Evolutionary conservation across 2,329 filamentous ascomycete genomes (phyloP).

Genomic region (Cordyceps cateniannulata): DNA sequence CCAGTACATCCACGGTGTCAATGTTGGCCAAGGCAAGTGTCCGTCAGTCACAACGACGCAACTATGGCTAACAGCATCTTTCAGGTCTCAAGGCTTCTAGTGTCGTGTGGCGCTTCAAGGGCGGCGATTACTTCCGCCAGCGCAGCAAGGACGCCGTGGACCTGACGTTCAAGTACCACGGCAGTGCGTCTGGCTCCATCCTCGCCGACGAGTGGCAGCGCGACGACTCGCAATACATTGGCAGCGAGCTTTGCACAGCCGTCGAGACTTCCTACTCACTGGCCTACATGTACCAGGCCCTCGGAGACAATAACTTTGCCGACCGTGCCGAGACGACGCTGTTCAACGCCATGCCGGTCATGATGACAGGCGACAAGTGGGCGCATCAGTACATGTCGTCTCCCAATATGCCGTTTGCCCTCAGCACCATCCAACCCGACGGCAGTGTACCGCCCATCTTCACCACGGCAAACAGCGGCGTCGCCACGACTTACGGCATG

Average conservation of each 20-base stretch:
- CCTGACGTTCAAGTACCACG: conserved; percentile 32
- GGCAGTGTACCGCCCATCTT: conserved; percentile 28
- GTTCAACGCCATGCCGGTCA: conserved; percentile 49
- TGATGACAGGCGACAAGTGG: conserved; percentile 47
- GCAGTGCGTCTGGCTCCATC: conserved; percentile 34
- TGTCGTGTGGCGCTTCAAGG: conserved; percentile 34
- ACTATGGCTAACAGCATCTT: background rate
- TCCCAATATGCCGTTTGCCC: conserved; percentile 44
- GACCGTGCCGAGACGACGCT: conserved; percentile 45
- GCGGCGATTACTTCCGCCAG: conserved; percentile 28
- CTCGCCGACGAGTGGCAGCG: conserved; percentile 35
- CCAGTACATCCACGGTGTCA: conserved; percentile 35
- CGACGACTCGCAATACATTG: conserved; percentile 30
- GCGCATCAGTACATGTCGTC: conserved; percentile 48
- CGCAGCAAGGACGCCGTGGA: conserved; percentile 31
- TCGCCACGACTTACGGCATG: conserved; percentile 38
- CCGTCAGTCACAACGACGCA: background rate
- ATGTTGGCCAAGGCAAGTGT: conserved; percentile 34
- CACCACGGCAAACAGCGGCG: conserved; percentile 38
- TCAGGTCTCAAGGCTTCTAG: conserved; percentile 32
- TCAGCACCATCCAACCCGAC: conserved; percentile 31
- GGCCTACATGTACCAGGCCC: conserved; percentile 27
- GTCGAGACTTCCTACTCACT: conserved; percentile 29
- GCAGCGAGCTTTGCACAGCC: conserved; percentile 29
- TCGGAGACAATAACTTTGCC: conserved; percentile 33